Percentiles rank a stretch among this genome's conserved stretches.
Evolutionary conservation across 2,329 filamentous ascomycete species (phyloP).

Genomic region (Fusarium sp.): DNA sequence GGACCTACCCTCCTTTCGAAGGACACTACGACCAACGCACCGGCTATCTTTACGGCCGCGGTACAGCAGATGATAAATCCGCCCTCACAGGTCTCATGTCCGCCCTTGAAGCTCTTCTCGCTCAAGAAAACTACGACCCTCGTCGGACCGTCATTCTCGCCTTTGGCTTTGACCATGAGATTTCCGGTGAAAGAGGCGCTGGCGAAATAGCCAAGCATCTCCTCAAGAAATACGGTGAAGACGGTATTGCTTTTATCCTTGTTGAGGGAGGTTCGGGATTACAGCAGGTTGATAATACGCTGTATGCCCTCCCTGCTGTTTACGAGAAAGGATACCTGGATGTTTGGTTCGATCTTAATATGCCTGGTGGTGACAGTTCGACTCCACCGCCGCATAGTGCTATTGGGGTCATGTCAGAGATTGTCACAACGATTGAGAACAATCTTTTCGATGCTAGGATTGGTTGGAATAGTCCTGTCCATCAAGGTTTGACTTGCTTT

Average conservation of each 20-base stretch:
- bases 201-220: slow-evolving; percentile 61
- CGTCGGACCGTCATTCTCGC: slow-evolving; percentile 66
- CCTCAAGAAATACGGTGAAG: slow-evolving; percentile 62
- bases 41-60: slow-evolving; percentile 54
- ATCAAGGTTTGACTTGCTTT: slow-evolving; percentile 66
- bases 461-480: slow-evolving; percentile 62
- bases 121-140: slow-evolving; percentile 60
- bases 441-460: slow-evolving; percentile 61
- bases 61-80: slow-evolving; percentile 54
- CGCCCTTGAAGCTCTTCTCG: slow-evolving; percentile 60
- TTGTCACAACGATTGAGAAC: slow-evolving; percentile 70
- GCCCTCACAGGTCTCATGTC: slow-evolving; percentile 52
- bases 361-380: slow-evolving; percentile 69
- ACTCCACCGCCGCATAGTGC: slow-evolving; percentile 70
- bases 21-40: slow-evolving; percentile 49
- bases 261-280: slow-evolving; percentile 72
- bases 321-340: slow-evolving; percentile 72
- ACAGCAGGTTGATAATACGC: slow-evolving; percentile 55
- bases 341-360: slow-evolving; percentile 64
- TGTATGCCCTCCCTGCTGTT: slow-evolving; percentile 67
- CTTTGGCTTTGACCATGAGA: slow-evolving; percentile 74
- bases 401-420: slow-evolving; percentile 74
- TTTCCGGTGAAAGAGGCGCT: slow-evolving; percentile 65
- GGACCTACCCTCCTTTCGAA: slow-evolving; percentile 55
- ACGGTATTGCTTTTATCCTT: slow-evolving; percentile 68